Conservation (phyloP, 805 yeast genomes). For the Candida corydali region DNA sequence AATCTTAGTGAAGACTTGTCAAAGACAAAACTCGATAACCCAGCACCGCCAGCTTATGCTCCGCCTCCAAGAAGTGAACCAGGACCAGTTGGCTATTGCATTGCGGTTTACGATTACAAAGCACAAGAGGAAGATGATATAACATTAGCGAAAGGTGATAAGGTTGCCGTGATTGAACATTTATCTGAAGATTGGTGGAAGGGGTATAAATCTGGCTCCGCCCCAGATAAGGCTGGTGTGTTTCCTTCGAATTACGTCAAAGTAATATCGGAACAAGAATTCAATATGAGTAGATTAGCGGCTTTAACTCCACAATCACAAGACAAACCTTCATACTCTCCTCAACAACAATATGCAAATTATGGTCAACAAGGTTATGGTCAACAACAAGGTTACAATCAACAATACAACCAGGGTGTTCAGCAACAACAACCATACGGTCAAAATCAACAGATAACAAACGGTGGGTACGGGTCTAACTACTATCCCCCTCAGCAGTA, state of each 20-base stretch:
- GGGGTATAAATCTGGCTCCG: constrained; percentile 48
- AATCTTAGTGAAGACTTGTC: constrained; percentile 4
- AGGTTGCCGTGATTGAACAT: constrained; percentile 64
- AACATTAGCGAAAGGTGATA: constrained; percentile 60
- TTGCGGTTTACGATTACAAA: constrained; percentile 69
- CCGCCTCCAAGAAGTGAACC: constrained; percentile 17
- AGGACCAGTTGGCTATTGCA: constrained; percentile 37
- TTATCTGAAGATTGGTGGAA: constrained; percentile 89
- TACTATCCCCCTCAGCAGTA: constrained; percentile 37
- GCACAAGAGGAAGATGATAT: constrained; percentile 79
- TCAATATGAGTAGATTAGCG: constrained; percentile 13
- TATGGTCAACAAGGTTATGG: constrained; percentile 8
- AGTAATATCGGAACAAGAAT: constrained; percentile 32
- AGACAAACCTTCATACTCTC: constrained; percentile 10
- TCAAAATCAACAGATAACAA: constrained; percentile 24
- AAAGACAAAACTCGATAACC: constrained; percentile 7
- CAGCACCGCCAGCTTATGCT: constrained; percentile 14
- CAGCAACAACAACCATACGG: constrained; percentile 9
- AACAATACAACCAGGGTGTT: constrained; percentile 13
- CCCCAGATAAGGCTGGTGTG: constrained; percentile 56
- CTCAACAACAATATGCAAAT: neutral
- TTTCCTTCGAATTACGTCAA: constrained; percentile 87
- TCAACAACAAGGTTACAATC: constrained; percentile 11
- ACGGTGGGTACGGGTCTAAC: constrained; percentile 37
- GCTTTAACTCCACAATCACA: constrained; percentile 17